Evolutionary conservation across 2,329 filamentous ascomycete genomes (phyloP).

Genomic region (Stachybotrys chartarum): DNA sequence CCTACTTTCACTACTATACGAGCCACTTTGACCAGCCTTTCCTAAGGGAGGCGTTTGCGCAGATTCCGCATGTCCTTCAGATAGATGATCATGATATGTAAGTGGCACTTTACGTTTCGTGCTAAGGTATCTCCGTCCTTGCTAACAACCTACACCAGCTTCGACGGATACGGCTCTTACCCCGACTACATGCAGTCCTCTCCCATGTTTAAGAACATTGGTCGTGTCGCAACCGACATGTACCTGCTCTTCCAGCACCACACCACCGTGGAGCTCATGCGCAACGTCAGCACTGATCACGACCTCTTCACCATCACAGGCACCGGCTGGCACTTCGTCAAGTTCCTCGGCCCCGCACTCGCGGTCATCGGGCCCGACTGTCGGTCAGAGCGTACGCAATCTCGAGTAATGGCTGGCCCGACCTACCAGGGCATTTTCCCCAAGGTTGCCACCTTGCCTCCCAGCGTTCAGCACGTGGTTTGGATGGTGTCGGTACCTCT

Average conservation of each 20-base stretch:
- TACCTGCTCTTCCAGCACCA: constrained; percentile 98
- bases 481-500: constrained; percentile 93
- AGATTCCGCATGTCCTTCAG: constrained; percentile 89
- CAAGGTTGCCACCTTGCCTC: constrained; percentile 83
- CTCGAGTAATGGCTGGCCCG: constrained; percentile 88
- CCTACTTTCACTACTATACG: constrained; percentile 98
- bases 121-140: not conserved
- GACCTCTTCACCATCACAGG: constrained; percentile 96
- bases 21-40: constrained; percentile 98
- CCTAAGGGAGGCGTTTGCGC: constrained; percentile 88
- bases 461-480: constrained; percentile 91
- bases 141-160: constrained; percentile 43
- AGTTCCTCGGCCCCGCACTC: constrained; percentile 86
- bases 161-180: constrained; percentile 95
- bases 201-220: constrained; percentile 97
- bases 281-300: constrained; percentile 78
- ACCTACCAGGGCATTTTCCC: constrained; percentile 98
- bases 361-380: constrained; percentile 87
- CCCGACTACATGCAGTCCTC: constrained; percentile 98
- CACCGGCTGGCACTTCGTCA: constrained; percentile 98
- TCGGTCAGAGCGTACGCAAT: constrained; percentile 82
- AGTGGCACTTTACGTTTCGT: constrained; percentile 31
- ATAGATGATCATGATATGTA: constrained; percentile 98
- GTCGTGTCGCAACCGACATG: constrained; percentile 92
- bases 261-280: constrained; percentile 86